Conservation (phyloP, 345 rosid species). For the Gossypium arboreum region DNA sequence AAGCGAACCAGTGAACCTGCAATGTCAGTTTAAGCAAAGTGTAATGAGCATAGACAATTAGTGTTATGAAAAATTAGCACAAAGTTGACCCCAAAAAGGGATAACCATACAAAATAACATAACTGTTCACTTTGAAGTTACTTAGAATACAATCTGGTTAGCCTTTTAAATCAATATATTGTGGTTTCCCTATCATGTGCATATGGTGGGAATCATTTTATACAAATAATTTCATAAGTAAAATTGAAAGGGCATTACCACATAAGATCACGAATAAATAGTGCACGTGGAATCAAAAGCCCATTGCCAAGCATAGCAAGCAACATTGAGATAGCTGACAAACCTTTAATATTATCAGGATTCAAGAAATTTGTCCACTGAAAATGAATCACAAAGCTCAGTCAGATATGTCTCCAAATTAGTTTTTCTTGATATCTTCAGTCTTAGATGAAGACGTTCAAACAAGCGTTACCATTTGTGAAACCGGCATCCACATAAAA, state of each 20-base stretch:
- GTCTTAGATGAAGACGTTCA: slow-evolving; percentile 5
- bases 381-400: slow-evolving; percentile 18
- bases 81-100: neutral
- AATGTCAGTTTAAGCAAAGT: slow-evolving; percentile 15
- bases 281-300: slow-evolving; percentile 88
- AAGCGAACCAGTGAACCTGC: slow-evolving; percentile 77
- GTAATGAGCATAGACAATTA: neutral
- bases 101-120: neutral
- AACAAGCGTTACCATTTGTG: slow-evolving; percentile 60
- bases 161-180: neutral
- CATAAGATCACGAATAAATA: slow-evolving; percentile 88
- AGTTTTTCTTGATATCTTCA: neutral
- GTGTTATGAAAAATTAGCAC: neutral
- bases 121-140: neutral
- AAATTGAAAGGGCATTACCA: slow-evolving; percentile 45
- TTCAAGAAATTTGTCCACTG: slow-evolving; percentile 91
- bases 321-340: slow-evolving; percentile 80
- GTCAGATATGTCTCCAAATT: slow-evolving; percentile 20
- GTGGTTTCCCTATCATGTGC: neutral
- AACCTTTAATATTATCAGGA: slow-evolving; percentile 81
- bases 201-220: neutral
- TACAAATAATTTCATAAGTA: neutral
- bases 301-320: slow-evolving; percentile 92
- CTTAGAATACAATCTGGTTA: neutral
- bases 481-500: slow-evolving; percentile 98